A percentile compares a stretch with the other conserved stretches of the same genome.
Conservation (phyloP, 2,329 filamentous ascomycete species). For the Emmonsiellopsis sp. region DNA sequence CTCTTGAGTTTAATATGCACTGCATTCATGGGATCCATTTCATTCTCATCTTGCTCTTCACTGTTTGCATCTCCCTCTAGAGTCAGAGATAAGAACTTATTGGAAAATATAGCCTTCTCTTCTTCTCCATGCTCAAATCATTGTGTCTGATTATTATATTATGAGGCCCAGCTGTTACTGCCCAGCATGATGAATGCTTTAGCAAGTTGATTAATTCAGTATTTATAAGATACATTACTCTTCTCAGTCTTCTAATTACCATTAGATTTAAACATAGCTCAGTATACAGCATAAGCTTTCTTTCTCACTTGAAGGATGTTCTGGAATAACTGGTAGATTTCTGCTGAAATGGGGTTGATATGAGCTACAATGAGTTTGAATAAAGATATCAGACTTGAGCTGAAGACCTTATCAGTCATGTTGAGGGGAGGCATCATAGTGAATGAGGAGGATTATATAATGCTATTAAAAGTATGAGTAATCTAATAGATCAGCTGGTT, state of each 20-base stretch:
- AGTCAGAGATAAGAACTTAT: conserved; percentile 18
- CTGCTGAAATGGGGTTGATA: conserved; percentile 21
- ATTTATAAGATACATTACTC: conserved; percentile 33
- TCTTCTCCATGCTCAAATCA: conserved; percentile 10
- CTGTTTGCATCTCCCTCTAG: conserved; percentile 12
- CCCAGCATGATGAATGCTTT: conserved; percentile 29
- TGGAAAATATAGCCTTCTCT: conserved; percentile 20
- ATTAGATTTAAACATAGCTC: conserved; percentile 21
- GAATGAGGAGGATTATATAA: conserved; percentile 19
- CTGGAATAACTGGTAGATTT: conserved; percentile 28
- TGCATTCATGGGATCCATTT: neutral
- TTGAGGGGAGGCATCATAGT: conserved; percentile 14
- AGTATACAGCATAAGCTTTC: conserved; percentile 20
- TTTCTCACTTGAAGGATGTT: conserved; percentile 30
- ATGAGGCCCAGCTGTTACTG: conserved; percentile 17
- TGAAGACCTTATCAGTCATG: conserved; percentile 28
- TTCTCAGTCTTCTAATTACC: conserved; percentile 28
- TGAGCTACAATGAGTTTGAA: conserved; percentile 33
- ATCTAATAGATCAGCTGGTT: conserved; percentile 29
- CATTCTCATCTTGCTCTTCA: conserved; percentile 10
- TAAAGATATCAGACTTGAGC: conserved; percentile 29
- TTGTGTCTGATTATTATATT: conserved; percentile 4
- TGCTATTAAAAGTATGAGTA: conserved; percentile 22
- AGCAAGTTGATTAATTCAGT: conserved; percentile 35
- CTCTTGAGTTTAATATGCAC: conserved; percentile 9